Evolutionary conservation across 805 yeast genomes (phyloP).

Genomic region (Wickerhamiella sorbophila): DNA sequence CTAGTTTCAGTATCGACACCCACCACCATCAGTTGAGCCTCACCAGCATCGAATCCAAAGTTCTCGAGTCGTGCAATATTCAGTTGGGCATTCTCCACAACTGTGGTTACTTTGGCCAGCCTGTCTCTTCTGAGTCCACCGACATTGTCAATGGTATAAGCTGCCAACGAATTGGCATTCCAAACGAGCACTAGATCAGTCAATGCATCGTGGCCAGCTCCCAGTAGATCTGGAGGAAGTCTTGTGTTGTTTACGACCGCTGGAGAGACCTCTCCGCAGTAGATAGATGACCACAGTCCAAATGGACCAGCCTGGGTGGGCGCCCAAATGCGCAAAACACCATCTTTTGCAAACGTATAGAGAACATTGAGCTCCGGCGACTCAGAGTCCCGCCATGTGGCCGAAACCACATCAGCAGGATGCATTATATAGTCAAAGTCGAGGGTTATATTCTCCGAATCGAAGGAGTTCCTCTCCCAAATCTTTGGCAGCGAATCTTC

Average conservation of each 20-base stretch:
- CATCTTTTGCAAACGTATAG: constrained; percentile 51
- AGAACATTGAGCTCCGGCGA: constrained; percentile 36
- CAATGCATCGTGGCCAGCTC: neutral
- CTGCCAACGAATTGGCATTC: constrained; percentile 15
- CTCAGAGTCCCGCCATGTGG: constrained; percentile 39
- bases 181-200: neutral
- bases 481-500: constrained; percentile 57
- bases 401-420: constrained; percentile 38
- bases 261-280: constrained; percentile 28
- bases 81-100: constrained; percentile 18
- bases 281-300: constrained; percentile 34
- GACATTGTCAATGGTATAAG: constrained; percentile 38
- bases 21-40: neutral
- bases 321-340: constrained; percentile 49
- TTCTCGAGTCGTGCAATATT: neutral
- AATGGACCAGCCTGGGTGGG: constrained; percentile 6
- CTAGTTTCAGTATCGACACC: neutral
- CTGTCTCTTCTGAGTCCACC: constrained; percentile 26
- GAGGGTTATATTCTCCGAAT: constrained; percentile 46
- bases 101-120: constrained; percentile 30
- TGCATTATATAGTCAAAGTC: constrained; percentile 60
- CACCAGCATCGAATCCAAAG: neutral
- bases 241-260: neutral
- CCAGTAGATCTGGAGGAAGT: neutral
- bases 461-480: constrained; percentile 65